These are phyloP conservation scores for Solanum pinnatisectum DNA, from an alignment of 257 asterid species.

Conservation along the genomic window DNA sequence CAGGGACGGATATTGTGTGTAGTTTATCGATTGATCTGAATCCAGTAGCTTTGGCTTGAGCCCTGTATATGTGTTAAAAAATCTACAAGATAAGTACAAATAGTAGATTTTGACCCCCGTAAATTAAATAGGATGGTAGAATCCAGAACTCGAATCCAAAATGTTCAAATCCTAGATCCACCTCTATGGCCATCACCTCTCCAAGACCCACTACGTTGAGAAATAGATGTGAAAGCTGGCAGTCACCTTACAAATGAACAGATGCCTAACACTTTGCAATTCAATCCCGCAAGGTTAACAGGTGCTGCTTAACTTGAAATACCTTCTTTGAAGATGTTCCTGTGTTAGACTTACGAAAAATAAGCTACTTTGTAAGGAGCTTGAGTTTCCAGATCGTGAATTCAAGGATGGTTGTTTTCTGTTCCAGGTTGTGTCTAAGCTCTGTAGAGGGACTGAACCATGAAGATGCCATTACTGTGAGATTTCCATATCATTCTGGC, in stretches of 20 bases:
- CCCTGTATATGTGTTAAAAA: not conserved
- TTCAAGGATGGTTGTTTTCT: not conserved
- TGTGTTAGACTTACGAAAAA: not conserved
- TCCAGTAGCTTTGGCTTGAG: not conserved
- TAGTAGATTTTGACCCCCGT: not conserved
- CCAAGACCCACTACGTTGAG: not conserved
- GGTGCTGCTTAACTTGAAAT: not conserved
- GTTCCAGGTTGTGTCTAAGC: not conserved
- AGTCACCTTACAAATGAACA: not conserved
- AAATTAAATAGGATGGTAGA: not conserved
- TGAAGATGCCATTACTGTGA: not conserved
- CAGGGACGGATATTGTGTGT: not conserved
- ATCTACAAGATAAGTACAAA: not conserved
- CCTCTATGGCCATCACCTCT: not conserved
- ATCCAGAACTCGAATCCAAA: not conserved
- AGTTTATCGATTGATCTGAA: not conserved
- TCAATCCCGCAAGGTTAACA: not conserved
- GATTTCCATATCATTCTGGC: not conserved
- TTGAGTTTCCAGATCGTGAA: not conserved
- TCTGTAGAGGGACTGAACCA: not conserved
- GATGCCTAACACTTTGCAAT: not conserved
- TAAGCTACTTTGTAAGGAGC: not conserved
- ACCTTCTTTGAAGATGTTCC: not conserved
- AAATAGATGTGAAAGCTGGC: not conserved
- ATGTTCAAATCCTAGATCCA: not conserved